Conservation (phyloP, 1,284 basidiomycete species). For the Cryptococcus maquisensis region DNA sequence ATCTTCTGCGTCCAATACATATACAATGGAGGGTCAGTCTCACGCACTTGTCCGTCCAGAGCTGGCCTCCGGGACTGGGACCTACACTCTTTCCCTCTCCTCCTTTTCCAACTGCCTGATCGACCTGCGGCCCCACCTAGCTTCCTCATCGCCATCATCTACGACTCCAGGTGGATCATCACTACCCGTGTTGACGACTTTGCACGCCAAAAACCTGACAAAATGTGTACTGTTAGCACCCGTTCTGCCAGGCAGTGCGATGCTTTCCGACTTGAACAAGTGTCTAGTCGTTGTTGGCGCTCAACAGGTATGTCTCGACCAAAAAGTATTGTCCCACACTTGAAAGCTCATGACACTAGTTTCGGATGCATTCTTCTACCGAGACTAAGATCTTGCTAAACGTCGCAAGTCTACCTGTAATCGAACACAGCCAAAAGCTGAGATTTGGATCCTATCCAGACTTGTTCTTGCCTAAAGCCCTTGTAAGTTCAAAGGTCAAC, state of each 20-base stretch:
- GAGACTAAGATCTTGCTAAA: slow-evolving; percentile 61
- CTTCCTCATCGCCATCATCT: slow-evolving; percentile 3
- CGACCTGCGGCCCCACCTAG: slow-evolving; percentile 53
- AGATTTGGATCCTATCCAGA: slow-evolving; percentile 60
- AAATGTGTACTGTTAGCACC: slow-evolving; percentile 63
- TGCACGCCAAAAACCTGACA: slow-evolving; percentile 60
- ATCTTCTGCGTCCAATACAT: slow-evolving; percentile 22
- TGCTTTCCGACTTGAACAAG: slow-evolving; percentile 59
- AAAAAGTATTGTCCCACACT: neutral
- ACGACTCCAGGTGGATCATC: neutral
- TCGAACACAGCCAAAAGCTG: slow-evolving; percentile 63
- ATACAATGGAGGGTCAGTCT: slow-evolving; percentile 58
- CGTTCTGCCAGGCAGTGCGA: slow-evolving; percentile 61
- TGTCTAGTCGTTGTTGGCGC: slow-evolving; percentile 65
- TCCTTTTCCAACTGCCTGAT: slow-evolving; percentile 57
- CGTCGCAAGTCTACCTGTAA: slow-evolving; percentile 65
- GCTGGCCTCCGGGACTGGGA: neutral
- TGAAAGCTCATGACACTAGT: slow-evolving; percentile 53
- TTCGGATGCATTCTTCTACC: slow-evolving; percentile 70
- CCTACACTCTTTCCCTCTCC: slow-evolving; percentile 29
- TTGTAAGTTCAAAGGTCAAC: no score
- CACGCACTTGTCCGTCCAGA: slow-evolving; percentile 1
- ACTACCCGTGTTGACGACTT: slow-evolving; percentile 35
- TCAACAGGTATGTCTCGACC: slow-evolving; percentile 61
- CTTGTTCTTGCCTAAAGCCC: neutral